phyloP scores from a whole-genome alignment of 495 filamentous ascomycete species.

The Hypomontagnella monticulosa region DNA sequence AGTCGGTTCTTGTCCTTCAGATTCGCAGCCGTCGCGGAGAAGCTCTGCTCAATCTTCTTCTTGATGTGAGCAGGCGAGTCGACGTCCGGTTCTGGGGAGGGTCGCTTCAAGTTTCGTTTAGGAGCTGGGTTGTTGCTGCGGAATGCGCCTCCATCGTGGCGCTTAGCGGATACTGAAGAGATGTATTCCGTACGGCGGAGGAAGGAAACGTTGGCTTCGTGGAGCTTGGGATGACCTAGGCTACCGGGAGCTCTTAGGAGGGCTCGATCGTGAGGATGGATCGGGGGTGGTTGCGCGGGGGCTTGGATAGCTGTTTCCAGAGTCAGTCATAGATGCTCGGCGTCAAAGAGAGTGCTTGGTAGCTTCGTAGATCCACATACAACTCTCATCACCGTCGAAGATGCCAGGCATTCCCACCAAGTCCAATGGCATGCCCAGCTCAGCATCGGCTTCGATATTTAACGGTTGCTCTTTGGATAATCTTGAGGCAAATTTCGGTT shows the following conservation, averaged over 20 bases:
- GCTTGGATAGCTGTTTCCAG: slow-evolving; percentile 76
- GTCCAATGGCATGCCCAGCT: slow-evolving; percentile 97
- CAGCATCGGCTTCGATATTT: slow-evolving; percentile 96
- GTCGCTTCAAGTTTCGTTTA: slow-evolving; percentile 49
- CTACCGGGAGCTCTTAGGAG: slow-evolving; percentile 82
- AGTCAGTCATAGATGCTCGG: slow-evolving; percentile 31
- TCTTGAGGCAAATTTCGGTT: slow-evolving; percentile 84
- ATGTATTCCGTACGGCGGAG: slow-evolving; percentile 96
- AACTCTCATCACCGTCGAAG: slow-evolving; percentile 94
- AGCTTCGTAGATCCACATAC: slow-evolving; percentile 62
- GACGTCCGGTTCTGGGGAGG: slow-evolving; percentile 62
- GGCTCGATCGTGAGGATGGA: slow-evolving; percentile 82
- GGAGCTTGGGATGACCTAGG: slow-evolving; percentile 76
- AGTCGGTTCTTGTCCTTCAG: slow-evolving; percentile 76
- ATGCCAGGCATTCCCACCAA: slow-evolving; percentile 92
- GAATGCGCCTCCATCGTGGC: slow-evolving; percentile 42
- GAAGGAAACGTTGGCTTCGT: slow-evolving; percentile 83
- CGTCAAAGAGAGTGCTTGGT: neutral
- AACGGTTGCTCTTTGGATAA: slow-evolving; percentile 90
- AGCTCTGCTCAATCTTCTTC: slow-evolving; percentile 82
- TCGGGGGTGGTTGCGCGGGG: slow-evolving; percentile 69
- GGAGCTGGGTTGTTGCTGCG: slow-evolving; percentile 49
- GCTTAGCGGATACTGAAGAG: slow-evolving; percentile 69
- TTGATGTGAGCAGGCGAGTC: slow-evolving; percentile 84
- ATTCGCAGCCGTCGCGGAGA: slow-evolving; percentile 76